Evolutionary conservation across 805 yeast genomes (phyloP).

Genomic region (Saturnispora diversa): DNA sequence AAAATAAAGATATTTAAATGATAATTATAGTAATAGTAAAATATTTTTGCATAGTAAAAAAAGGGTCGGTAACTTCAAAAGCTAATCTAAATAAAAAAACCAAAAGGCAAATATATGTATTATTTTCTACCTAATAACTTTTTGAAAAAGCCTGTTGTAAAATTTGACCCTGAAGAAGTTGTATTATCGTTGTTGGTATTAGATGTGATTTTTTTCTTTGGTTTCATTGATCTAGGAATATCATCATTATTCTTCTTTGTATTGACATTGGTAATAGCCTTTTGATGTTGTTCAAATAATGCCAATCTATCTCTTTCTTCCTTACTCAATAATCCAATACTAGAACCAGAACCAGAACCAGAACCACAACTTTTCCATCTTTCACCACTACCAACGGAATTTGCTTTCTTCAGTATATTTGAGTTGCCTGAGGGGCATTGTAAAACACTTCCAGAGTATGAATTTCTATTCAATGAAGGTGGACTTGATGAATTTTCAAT

Average conservation of each 20-base stretch:
- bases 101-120: not conserved
- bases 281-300: constrained; percentile 27
- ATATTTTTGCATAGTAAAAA: too few species aligned
- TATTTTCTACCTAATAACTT: constrained; percentile 11
- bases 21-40: too few species aligned
- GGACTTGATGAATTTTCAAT: too few species aligned
- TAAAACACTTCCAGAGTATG: not conserved
- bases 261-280: constrained; percentile 25
- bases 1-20: too few species aligned
- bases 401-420: not conserved
- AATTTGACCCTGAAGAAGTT: too few species aligned
- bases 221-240: constrained; percentile 2
- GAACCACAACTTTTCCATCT: constrained; percentile 10
- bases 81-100: not conserved
- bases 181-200: not conserved
- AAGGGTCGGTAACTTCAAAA: not conserved
- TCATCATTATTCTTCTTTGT: constrained; percentile 3
- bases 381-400: constrained; percentile 1
- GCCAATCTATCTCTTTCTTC: constrained; percentile 16
- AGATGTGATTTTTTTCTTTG: not conserved
- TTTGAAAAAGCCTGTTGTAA: constrained; percentile 14
- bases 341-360: constrained; percentile 4
- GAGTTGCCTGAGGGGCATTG: not conserved
- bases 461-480: not conserved
- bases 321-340: constrained; percentile 1